These are phyloP conservation scores for Eleusine coracana DNA, from an alignment of 176 grass and related monocot genomes.

Conservation along the genomic window DNA sequence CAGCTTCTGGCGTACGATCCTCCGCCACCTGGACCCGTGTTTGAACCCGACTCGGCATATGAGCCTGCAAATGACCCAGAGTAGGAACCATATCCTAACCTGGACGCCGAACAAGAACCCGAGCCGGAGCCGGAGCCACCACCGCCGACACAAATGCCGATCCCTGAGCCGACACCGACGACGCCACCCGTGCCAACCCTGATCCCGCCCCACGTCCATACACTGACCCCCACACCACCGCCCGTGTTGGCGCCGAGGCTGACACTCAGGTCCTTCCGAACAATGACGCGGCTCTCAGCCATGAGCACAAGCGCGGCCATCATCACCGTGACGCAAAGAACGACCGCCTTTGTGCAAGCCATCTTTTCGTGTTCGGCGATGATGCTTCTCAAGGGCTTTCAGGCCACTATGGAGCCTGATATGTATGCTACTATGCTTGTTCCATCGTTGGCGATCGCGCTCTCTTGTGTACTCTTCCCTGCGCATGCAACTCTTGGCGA, in stretches of 20 bases:
- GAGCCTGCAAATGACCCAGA: slow-evolving; percentile 24
- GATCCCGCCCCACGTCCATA: neutral
- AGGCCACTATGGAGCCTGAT: too few relatives aligned
- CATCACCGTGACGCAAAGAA: neutral
- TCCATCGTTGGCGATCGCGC: too few relatives aligned
- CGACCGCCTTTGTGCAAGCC: slow-evolving; percentile 37
- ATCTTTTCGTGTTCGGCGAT: slow-evolving; percentile 1
- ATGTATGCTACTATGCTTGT: too few relatives aligned
- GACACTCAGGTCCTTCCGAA: slow-evolving; percentile 55
- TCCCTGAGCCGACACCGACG: slow-evolving; percentile 35
- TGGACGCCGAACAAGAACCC: neutral
- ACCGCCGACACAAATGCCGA: slow-evolving; percentile 44
- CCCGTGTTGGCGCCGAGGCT: slow-evolving; percentile 29
- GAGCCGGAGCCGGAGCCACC: neutral
- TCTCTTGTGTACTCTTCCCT: neutral
- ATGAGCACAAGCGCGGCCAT: slow-evolving; percentile 25
- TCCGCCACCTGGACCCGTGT: neutral
- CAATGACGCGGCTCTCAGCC: slow-evolving; percentile 43
- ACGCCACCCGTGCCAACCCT: slow-evolving; percentile 5
- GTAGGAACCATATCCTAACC: slow-evolving; percentile 19
- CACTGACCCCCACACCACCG: neutral
- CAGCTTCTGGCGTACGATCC: neutral
- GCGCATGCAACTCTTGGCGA: neutral
- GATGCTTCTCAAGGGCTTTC: too few relatives aligned
- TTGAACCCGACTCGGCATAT: slow-evolving; percentile 15